phyloP scores from a whole-genome alignment of 1,139 yeast genomes.

The Geotrichum candidum region DNA sequence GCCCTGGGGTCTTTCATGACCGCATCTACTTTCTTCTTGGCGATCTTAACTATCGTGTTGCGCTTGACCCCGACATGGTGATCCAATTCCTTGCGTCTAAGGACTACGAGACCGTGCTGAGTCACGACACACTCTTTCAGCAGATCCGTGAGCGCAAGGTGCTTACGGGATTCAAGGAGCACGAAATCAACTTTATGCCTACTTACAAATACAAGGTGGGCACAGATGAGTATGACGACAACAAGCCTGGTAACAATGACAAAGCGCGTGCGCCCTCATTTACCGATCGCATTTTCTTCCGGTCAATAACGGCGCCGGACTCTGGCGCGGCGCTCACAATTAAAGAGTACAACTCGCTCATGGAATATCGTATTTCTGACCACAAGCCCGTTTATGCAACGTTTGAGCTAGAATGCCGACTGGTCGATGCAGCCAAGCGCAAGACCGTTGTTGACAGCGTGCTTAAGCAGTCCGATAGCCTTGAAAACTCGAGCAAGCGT shows the following conservation, averaged over 20 bases:
- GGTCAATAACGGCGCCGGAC: not conserved
- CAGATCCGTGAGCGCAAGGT: conserved; percentile 49
- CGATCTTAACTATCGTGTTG: conserved; percentile 66
- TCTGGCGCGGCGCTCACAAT: conserved; percentile 23
- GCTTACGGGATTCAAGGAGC: conserved; percentile 53
- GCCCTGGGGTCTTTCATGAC: not conserved
- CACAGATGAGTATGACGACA: conserved; percentile 38
- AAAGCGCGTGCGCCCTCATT: conserved; percentile 65
- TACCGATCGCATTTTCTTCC: conserved; percentile 61
- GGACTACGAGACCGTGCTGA: conserved; percentile 43
- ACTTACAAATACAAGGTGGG: conserved; percentile 55
- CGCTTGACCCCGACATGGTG: conserved; percentile 42
- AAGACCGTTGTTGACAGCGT: conserved; percentile 35
- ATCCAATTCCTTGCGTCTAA: conserved; percentile 28
- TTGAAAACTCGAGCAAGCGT: conserved; percentile 43
- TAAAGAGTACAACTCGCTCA: conserved; percentile 30
- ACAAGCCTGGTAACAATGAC: conserved; percentile 22
- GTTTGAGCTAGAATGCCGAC: conserved; percentile 43
- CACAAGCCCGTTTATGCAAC: conserved; percentile 66
- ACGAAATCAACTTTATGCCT: conserved; percentile 59
- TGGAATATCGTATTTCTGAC: conserved; percentile 51
- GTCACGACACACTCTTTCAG: conserved; percentile 40
- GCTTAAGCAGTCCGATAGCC: conserved; percentile 38
- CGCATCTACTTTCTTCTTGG: conserved; percentile 53
- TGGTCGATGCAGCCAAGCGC: conserved; percentile 44